Evolutionary conservation across 2,329 filamentous ascomycete genomes (phyloP).

Genomic region (Exophiala bonariae): DNA sequence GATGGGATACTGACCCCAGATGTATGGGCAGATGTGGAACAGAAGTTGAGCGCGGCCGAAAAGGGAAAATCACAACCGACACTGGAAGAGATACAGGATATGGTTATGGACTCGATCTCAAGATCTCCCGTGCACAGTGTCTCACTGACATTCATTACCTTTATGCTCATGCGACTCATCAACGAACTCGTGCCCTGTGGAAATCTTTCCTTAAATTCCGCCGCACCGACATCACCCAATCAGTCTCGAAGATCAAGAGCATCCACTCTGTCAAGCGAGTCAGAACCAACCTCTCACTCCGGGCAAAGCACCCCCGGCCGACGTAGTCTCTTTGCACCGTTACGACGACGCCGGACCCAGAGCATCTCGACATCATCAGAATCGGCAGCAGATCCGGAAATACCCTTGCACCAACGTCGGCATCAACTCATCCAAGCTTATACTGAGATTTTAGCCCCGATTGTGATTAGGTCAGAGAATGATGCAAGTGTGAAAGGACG

Average conservation of each 20-base stretch:
- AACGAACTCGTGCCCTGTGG: constrained; percentile 46
- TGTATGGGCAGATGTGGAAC: constrained; percentile 60
- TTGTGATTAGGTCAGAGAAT: constrained; percentile 24
- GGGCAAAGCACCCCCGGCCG: constrained; percentile 8
- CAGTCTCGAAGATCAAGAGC: constrained; percentile 21
- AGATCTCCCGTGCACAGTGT: constrained; percentile 78
- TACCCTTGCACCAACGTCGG: constrained; percentile 8
- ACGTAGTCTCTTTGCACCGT: constrained; percentile 20
- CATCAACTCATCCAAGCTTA: constrained; percentile 19
- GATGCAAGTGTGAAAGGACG: constrained; percentile 19
- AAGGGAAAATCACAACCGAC: constrained; percentile 46
- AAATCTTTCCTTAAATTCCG: background rate
- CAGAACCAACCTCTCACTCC: constrained; percentile 10
- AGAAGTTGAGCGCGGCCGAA: constrained; percentile 30
- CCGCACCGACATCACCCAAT: constrained; percentile 1
- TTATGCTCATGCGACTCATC: constrained; percentile 66
- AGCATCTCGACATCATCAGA: constrained; percentile 15
- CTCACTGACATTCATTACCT: constrained; percentile 81
- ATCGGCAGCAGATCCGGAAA: constrained; percentile 1
- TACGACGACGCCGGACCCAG: constrained; percentile 15
- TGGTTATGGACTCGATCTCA: constrained; percentile 72
- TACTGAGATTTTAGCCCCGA: constrained; percentile 23
- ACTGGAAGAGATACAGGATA: constrained; percentile 58
- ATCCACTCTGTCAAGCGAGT: constrained; percentile 24
- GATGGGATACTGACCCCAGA: constrained; percentile 74